Evolutionary conservation across 108 stramenopile genomes (phyloP).

Genomic region (Thalassiosira profunda): DNA sequence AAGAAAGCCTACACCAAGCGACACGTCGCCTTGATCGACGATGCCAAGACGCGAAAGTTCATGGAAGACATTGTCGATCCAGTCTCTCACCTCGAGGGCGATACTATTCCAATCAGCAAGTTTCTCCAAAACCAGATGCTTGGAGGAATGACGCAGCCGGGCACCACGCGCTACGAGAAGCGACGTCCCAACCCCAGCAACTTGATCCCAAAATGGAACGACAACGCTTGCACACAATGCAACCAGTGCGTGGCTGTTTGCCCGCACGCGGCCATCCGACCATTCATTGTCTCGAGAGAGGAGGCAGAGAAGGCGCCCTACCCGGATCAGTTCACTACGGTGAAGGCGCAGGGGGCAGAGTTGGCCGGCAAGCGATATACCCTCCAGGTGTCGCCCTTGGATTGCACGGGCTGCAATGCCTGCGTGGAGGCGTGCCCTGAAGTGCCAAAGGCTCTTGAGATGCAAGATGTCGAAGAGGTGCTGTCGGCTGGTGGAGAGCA

Average conservation of each 20-base stretch:
- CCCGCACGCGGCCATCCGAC: constrained; percentile 67
- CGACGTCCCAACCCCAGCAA: constrained; percentile 57
- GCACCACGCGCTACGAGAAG: constrained; percentile 61
- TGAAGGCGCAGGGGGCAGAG: constrained; percentile 56
- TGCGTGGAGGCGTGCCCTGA: constrained; percentile 74
- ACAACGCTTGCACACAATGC: constrained; percentile 60
- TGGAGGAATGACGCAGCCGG: constrained; percentile 61
- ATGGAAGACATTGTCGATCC: constrained; percentile 65
- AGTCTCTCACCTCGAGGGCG: constrained; percentile 61
- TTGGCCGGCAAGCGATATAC: constrained; percentile 64
- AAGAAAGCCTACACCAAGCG: constrained; percentile 43
- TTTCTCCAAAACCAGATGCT: constrained; percentile 69
- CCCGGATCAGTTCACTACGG: constrained; percentile 48
- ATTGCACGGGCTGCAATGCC: constrained; percentile 73
- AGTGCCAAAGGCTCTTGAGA: constrained; percentile 63
- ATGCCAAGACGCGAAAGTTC: constrained; percentile 56
- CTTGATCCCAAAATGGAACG: constrained; percentile 58
- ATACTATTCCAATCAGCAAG: constrained; percentile 59
- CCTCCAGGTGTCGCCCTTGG: constrained; percentile 58
- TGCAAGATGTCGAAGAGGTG: constrained; percentile 57
- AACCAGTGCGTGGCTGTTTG: constrained; percentile 71
- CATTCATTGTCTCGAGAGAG: constrained; percentile 66
- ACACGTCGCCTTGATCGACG: constrained; percentile 59
- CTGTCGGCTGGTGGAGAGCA: constrained; percentile 42
- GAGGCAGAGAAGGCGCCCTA: constrained; percentile 53